phyloP scores from a whole-genome alignment of 1,284 basidiomycete genomes.

The Grifola frondosa region DNA sequence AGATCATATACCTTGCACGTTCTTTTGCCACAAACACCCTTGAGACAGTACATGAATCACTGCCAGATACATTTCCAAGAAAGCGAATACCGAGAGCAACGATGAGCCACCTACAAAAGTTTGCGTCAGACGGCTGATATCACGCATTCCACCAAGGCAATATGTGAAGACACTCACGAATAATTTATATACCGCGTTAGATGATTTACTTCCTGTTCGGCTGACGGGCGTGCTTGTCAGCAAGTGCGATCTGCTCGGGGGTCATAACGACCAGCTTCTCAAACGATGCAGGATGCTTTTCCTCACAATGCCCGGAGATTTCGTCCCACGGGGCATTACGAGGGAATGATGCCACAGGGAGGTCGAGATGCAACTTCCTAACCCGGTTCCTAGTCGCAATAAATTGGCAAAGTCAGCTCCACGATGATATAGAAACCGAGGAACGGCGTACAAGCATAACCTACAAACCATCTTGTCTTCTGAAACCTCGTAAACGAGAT shows the following conservation, averaged over 20 bases:
- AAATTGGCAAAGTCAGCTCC: neutral
- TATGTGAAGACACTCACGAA: no score
- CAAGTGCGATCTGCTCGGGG: constrained; percentile 15
- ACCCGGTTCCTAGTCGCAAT: neutral
- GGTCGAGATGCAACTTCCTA: neutral
- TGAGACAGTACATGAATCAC: no score
- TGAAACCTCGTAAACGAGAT: constrained; percentile 19
- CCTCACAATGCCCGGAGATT: constrained; percentile 18
- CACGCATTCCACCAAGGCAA: no score
- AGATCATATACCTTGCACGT: no score
- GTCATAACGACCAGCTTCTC: constrained; percentile 16
- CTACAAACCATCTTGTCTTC: constrained; percentile 16
- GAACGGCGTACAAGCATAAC: constrained; percentile 21
- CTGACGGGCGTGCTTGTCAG: no score
- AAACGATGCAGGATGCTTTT: constrained; percentile 18
- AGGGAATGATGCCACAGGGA: constrained; percentile 8
- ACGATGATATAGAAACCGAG: neutral
- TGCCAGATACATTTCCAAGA: no score
- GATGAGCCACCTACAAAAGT: no score
- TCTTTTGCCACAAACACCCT: no score
- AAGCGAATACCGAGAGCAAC: no score
- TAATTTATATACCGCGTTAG: no score
- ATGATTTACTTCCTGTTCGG: no score
- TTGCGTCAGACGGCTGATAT: no score
- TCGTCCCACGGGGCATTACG: constrained; percentile 16